phyloP scores from a whole-genome alignment of 1,284 basidiomycete species.

The Hortiboletus rubellus region DNA sequence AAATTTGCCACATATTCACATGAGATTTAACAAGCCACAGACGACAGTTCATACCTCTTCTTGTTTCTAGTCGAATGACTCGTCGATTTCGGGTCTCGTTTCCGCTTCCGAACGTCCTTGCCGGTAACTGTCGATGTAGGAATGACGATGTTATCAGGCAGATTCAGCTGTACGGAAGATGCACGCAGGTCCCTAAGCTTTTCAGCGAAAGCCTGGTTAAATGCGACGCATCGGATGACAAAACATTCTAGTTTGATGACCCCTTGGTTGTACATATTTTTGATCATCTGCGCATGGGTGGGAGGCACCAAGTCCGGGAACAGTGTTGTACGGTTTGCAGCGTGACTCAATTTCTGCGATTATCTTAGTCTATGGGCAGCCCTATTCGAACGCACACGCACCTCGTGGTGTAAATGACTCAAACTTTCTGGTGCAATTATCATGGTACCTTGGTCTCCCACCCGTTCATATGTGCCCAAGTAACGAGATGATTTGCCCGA shows the following conservation, averaged over 20 bases:
- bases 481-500: conserved; percentile 11
- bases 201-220: conserved; percentile 20
- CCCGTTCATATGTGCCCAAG: conserved; percentile 32
- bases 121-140: not conserved
- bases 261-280: conserved; percentile 30
- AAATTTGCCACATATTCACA: not conserved
- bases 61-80: conserved; percentile 8
- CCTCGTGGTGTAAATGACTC: conserved; percentile 10
- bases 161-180: not conserved
- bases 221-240: conserved; percentile 23
- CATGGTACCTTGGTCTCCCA: conserved; percentile 11
- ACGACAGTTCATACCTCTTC: conserved; percentile 9
- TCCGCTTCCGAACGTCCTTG: conserved; percentile 14
- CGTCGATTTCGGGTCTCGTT: conserved; percentile 3
- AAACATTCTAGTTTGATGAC: conserved; percentile 33
- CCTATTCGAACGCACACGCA: conserved; percentile 1
- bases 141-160: not conserved
- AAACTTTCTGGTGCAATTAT: conserved; percentile 15
- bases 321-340: conserved; percentile 18
- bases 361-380: conserved; percentile 1
- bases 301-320: conserved; percentile 29
- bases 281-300: conserved; percentile 29
- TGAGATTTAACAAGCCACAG: not conserved
- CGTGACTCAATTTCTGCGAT: conserved; percentile 18
- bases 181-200: conserved; percentile 9